Evolutionary conservation across 768 basidiomycete species (phyloP), one percentile per base, ranked within the genome.

Genomic region (Leccinum truebloodii): DNA sequence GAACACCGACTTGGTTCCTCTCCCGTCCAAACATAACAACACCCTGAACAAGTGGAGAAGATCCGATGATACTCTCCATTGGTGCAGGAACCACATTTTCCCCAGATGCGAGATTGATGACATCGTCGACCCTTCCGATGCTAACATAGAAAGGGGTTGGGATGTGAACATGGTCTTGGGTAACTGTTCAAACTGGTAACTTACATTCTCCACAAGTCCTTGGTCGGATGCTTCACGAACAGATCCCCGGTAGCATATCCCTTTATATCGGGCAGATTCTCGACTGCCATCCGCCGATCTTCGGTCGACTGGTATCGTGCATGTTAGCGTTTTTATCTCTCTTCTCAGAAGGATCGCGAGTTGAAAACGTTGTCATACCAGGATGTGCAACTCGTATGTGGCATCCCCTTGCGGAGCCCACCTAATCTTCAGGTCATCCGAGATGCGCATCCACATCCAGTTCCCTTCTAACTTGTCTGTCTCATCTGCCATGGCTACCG

Each of bases 221-320:
- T 78, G 0, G 75, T 77, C 0, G 82, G 80, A 64, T 84, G 83
- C 22, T 76, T 74, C 1, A 72, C 59, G 14, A 84, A 69, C 3
- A 83, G 53, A 64, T 83, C 83, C 1, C 71, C 67, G 1, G 81
- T 81, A 3, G 79, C 72, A 52, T 80, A 82, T 13, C 76, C 80
- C 26, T 71, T 68, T 14, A 65, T 62, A 3, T 80, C 82, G 1
- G 75, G 63, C 3, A 78, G 53, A 62, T 82, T 83, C 49, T 73
- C 63, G 5, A 71, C 46, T 0, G 66, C 63, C 52, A 64, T 58
- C 10, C 34, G 16, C 18, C 48, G 55, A 4, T 14, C 0, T 12
- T 56, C 58, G 3, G 59, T 59, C 13, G 60, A 20, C 60, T 60
- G 7, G 13, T 16, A 13, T 48, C 3, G 46, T 5, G 9, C 46